A percentile compares a stretch with the other conserved stretches of the same genome.
Conservation (phyloP, 495 filamentous ascomycete genomes). For the Patellaria atrata region DNA sequence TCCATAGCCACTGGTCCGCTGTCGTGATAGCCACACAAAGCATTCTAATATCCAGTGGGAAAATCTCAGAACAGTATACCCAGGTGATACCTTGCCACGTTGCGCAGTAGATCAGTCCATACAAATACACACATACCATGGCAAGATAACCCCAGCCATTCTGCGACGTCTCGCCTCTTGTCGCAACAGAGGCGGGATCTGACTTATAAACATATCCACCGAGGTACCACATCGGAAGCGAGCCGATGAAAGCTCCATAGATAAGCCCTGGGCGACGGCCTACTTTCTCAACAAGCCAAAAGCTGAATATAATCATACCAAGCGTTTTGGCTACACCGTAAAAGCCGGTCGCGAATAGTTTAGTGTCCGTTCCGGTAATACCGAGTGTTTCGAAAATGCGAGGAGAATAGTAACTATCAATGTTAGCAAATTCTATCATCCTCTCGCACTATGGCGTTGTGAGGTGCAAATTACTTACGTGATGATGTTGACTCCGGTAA, state of each 20-base stretch:
- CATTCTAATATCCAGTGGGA: slow-evolving; percentile 21
- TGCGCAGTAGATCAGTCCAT: slow-evolving; percentile 43
- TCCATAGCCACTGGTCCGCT: slow-evolving; percentile 62
- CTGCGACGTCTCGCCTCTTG: slow-evolving; percentile 4
- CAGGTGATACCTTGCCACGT: slow-evolving; percentile 51
- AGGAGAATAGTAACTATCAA: slow-evolving; percentile 13
- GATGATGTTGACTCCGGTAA: slow-evolving; percentile 22
- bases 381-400: slow-evolving; percentile 21
- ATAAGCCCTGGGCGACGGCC: slow-evolving; percentile 44
- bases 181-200: slow-evolving; percentile 26
- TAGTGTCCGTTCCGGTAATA: slow-evolving; percentile 9
- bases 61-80: slow-evolving; percentile 29
- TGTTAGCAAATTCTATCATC: slow-evolving; percentile 1
- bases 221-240: slow-evolving; percentile 43
- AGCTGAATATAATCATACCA: slow-evolving; percentile 44
- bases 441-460: no score
- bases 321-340: slow-evolving; percentile 30
- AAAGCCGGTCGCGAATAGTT: slow-evolving; percentile 20
- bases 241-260: slow-evolving; percentile 38
- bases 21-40: slow-evolving; percentile 56
- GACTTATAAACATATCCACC: slow-evolving; percentile 36
- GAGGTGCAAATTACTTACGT: no score
- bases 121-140: slow-evolving; percentile 5
- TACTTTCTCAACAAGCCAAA: slow-evolving; percentile 42
- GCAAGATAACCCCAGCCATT: neutral